These are phyloP conservation scores for Neurospora sp. DNA, from an alignment of 2,329 filamentous ascomycete species.

Conservation along the genomic window DNA sequence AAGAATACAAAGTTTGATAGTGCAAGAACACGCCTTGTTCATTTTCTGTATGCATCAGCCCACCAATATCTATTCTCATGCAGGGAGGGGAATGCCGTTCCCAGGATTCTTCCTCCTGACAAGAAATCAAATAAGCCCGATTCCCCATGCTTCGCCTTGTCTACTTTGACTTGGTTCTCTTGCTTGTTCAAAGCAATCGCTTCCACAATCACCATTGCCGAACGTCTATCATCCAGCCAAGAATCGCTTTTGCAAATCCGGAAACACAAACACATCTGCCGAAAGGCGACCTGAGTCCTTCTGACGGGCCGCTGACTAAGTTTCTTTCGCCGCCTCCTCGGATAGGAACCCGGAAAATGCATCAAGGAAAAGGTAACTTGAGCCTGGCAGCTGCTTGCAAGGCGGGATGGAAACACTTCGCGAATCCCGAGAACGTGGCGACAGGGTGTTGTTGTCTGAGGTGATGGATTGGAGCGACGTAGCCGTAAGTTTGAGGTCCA, in stretches of 20 bases:
- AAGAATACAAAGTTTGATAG: background rate
- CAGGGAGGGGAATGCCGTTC: too few relatives aligned
- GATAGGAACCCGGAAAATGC: background rate
- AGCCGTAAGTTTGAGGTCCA: background rate
- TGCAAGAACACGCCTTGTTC: background rate
- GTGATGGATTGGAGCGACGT: background rate
- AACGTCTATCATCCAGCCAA: background rate
- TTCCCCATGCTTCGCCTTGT: background rate
- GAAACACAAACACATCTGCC: constrained; percentile 10
- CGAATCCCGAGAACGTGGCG: background rate
- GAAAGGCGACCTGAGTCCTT: constrained; percentile 2
- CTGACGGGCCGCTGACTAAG: background rate
- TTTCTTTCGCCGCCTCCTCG: background rate
- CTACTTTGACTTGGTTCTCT: background rate
- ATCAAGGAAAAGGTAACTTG: background rate
- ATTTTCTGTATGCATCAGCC: background rate
- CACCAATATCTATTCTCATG: too few relatives aligned
- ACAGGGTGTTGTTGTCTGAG: background rate
- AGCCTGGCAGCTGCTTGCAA: background rate
- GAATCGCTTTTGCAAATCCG: background rate
- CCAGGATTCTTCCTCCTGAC: too few relatives aligned
- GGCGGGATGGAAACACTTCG: background rate
- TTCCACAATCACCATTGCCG: background rate
- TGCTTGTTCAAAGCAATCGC: background rate
- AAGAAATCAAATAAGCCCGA: too few relatives aligned